These are phyloP conservation scores for Apiospora pterosperma DNA, from an alignment of 2,329 filamentous ascomycete species.

Conservation along the genomic window DNA sequence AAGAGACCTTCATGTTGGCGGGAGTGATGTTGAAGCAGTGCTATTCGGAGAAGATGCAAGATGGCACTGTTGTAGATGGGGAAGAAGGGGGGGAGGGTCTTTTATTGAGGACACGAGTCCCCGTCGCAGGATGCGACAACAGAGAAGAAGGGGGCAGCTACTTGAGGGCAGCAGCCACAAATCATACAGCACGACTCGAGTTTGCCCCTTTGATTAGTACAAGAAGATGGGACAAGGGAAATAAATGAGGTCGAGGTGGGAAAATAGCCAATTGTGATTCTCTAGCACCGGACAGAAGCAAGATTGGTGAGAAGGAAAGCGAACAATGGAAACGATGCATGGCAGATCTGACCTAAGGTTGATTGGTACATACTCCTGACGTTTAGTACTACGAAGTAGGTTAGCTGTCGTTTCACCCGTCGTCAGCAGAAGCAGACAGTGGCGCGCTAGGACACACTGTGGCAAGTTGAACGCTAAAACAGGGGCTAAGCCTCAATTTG, in stretches of 20 bases:
- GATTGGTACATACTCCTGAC: not conserved
- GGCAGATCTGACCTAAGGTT: not conserved
- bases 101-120: not conserved
- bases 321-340: not conserved
- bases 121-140: slow-evolving; percentile 1
- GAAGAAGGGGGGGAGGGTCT: not conserved
- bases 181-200: not conserved
- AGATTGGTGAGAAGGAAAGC: not conserved
- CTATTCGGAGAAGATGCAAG: not conserved
- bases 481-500: not conserved
- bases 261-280: not conserved
- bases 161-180: not conserved
- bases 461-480: not conserved
- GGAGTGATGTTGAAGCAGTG: not conserved
- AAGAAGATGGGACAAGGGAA: not conserved
- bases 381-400: not conserved
- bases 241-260: not conserved
- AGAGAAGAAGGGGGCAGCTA: not conserved
- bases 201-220: not conserved
- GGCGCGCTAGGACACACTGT: not conserved
- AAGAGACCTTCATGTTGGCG: slow-evolving; percentile 46
- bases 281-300: not conserved
- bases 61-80: not conserved
- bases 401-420: slow-evolving; percentile 1
- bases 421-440: not conserved